These are phyloP conservation scores for Mariannaea sp. DNA, from an alignment of 2,329 filamentous ascomycete genomes.

Conservation along the genomic window DNA sequence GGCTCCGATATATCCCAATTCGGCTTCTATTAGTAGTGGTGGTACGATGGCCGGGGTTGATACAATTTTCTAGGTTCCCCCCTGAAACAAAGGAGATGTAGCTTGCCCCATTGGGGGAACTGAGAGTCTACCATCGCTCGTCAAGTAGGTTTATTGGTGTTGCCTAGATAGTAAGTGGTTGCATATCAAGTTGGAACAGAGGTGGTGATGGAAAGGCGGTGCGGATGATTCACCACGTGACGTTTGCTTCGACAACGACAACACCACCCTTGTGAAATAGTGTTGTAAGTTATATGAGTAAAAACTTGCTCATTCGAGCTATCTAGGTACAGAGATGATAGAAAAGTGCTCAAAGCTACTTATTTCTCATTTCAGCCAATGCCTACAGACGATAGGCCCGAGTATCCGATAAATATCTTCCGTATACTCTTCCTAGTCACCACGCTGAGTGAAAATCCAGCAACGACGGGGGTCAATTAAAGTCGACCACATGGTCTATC, in stretches of 20 bases:
- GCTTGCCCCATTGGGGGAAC: not conserved
- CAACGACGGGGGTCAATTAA: not conserved
- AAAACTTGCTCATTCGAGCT: too few relatives aligned
- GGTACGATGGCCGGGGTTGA: conserved; percentile 21
- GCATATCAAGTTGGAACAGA: not conserved
- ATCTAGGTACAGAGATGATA: too few relatives aligned
- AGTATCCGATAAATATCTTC: conserved; percentile 14
- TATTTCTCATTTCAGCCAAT: not conserved
- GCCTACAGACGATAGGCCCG: conserved; percentile 3
- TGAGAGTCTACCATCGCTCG: not conserved
- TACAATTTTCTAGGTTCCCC: conserved; percentile 1
- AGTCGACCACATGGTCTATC: conserved; percentile 8
- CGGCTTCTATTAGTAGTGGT: conserved; percentile 17
- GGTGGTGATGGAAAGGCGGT: not conserved
- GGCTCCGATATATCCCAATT: conserved; percentile 34
- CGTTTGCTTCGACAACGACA: not conserved
- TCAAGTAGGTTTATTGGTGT: not conserved
- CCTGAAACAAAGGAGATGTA: not conserved
- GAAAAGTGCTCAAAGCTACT: too few relatives aligned
- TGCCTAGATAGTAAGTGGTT: not conserved
- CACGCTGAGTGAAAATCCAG: conserved; percentile 7
- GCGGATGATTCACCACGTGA: conserved; percentile 1
- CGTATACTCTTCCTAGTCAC: not conserved
- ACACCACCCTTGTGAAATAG: too few relatives aligned
- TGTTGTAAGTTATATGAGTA: too few relatives aligned